Base-by-base conservation (phyloP, 805 yeast species). In the Zygosaccharomyces bailii region DNA sequence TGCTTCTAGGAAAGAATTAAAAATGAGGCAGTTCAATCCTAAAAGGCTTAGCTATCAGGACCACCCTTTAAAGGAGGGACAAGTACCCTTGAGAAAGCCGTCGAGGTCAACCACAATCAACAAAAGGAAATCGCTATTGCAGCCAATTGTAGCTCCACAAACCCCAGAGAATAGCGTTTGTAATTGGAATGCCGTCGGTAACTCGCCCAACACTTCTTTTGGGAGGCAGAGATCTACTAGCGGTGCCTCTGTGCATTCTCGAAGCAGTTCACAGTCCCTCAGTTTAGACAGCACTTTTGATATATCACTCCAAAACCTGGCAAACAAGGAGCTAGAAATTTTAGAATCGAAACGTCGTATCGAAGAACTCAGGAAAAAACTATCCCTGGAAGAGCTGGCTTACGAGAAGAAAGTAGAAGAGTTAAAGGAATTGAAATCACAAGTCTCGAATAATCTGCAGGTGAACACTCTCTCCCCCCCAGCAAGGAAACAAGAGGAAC, bases 241-340 rank as follows among this genome's bases (percentile, higher is more conserved):
- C 21, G 53, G 51, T 8, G 52, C 42, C 8, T 53, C 61, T 13
- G 42, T 38, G 4, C 57, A 49, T 34, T 54, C 61, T 4, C 49
- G 56, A 19, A 42, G 39, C 29, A 49, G 55, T 27, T 21, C 48
- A 9, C 45, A 40, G 10, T 45, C 61, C 1, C 19, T 39, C 1
- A 21, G 29, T 4, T 27, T 50, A 27, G 53, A 48, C 24, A 33
- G 48, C 3, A 52, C 51, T 14, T 58, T 50, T 13, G 79, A 72
- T 32, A 67, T 82, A 4, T 79, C 78, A 45, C 63, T 84, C 39
- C 71, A 86, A 49, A 65, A 73, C 6, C 64, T 84, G 35, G 91
- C 91, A 0, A 67, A 78, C 32, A 84, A 82, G 55, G 93, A 84
- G 57, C 76, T 81, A 76, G 76, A 75, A 19, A 68, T 84, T 21